Evolutionary conservation across 768 basidiomycete species (phyloP), one percentile per base, ranked within the genome.

Genomic region (Crassisporium funariophilum): DNA sequence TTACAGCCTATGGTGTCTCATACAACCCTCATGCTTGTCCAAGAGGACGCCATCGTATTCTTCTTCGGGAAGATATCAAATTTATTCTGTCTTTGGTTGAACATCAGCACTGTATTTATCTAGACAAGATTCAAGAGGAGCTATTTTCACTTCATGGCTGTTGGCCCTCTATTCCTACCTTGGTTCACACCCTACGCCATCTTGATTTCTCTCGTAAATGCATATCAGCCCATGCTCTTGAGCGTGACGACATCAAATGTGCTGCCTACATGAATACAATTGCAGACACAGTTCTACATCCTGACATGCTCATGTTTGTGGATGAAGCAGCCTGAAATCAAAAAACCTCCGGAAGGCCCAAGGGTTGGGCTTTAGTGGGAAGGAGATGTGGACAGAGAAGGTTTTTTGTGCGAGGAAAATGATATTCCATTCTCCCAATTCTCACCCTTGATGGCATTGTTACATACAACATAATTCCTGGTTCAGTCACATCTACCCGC

Each of bases 181-280:
- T 29, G 7, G 8, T 29, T 13, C 13, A 16, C 12, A 13, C 36
- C 4, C 36, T 37, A 13, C 9, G 36, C 11, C 15, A 16, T 11
- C 36, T 37, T 11, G 12, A 37, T 21, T 37, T 37, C 36, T 37
- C 36, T 13, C 5, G 4, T 16, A 37, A 37, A 37, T 37, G 11
- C 10, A 16, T 37, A 10, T 37, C 36, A 2, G 17, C 17, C 36
- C 9, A 21, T 21, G 9, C 36, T 10, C 36, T 37, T 3, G 64
- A 65, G 46, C 29, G 58, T 1, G 55, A 65, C 23, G 61, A 65
- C 33, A 9, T 62, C 5, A 31, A 44, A 1, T 47, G 60, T 2
- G 49, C 59, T 4, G 53, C 49, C 2, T 65, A 44, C 61, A 54
- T 55, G 49, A 58, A 58, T 39, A 16, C n/a, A 10, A 52, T 53